phyloP scores from a whole-genome alignment of 2,329 filamentous ascomycete species.

The Arthrobotrys musiformis region DNA sequence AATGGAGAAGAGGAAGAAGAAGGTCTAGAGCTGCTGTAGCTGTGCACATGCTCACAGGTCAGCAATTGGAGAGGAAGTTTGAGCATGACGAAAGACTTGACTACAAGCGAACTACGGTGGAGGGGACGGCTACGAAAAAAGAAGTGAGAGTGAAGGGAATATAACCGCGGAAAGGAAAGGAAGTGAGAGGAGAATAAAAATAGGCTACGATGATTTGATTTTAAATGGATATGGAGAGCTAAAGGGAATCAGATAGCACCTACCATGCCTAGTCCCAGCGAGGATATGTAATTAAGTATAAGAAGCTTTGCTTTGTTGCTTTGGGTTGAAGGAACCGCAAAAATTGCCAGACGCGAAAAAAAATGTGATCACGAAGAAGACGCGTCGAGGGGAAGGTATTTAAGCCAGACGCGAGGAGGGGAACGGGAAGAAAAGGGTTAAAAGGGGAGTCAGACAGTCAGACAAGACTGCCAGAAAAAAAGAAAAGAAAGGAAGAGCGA shows the following conservation, averaged over 20 bases:
- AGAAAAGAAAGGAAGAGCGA: not conserved
- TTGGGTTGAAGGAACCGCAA: not conserved
- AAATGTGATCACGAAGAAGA: constrained; percentile 37
- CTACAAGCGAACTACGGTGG: not conserved
- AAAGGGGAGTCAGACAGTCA: not conserved
- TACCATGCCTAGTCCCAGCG: constrained; percentile 11
- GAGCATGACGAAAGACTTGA: not conserved
- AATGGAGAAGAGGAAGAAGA: not conserved
- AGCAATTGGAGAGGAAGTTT: not conserved
- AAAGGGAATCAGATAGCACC: no score
- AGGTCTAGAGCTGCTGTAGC: not conserved
- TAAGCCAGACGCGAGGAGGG: constrained; percentile 32
- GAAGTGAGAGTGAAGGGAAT: not conserved
- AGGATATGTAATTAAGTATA: constrained; percentile 9
- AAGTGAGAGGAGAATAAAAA: not conserved
- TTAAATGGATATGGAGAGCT: not conserved
- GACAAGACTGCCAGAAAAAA: not conserved
- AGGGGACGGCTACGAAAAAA: not conserved
- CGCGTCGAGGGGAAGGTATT: constrained; percentile 44
- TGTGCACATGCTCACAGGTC: not conserved
- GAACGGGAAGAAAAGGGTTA: not conserved
- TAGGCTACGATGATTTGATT: no score
- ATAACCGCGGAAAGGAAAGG: not conserved
- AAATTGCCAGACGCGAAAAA: constrained; percentile 27
- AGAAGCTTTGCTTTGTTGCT: no score